Percentiles rank a stretch among this genome's conserved stretches.
Conservation (phyloP, 257 asterid genomes). For the Rauvolfia tetraphylla region DNA sequence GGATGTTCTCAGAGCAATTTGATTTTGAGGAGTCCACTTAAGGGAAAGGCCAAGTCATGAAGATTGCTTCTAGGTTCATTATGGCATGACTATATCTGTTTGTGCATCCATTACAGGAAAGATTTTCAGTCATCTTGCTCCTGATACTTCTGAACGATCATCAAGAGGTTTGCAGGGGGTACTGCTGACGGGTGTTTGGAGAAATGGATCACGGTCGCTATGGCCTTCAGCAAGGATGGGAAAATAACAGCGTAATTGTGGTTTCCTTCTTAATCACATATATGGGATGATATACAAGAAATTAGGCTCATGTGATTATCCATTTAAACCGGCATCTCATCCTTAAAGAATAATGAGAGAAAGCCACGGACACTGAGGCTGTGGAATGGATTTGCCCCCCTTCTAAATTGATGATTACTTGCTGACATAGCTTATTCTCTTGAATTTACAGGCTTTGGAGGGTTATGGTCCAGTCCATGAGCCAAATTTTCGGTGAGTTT, state of each 20-base stretch:
- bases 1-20: slow-evolving; percentile 35
- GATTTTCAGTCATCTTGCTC: slow-evolving; percentile 57
- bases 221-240: slow-evolving; percentile 99
- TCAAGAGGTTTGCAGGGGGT: slow-evolving; percentile 57
- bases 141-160: slow-evolving; percentile 54
- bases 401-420: slow-evolving; percentile 77
- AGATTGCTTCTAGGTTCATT: slow-evolving; percentile 41
- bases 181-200: slow-evolving; percentile 39
- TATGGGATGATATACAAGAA: slow-evolving; percentile 89
- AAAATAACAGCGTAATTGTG: slow-evolving; percentile 99
- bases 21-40: slow-evolving; percentile 45
- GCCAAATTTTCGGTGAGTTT: slow-evolving; percentile 84
- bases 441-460: slow-evolving; percentile 99
- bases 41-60: slow-evolving; percentile 46
- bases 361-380: slow-evolving; percentile 98
- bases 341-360: slow-evolving; percentile 79
- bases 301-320: slow-evolving; percentile 84
- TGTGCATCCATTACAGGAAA: slow-evolving; percentile 84
- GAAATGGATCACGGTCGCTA: slow-evolving; percentile 97
- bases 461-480: slow-evolving; percentile 87
- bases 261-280: slow-evolving; percentile 98
- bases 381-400: slow-evolving; percentile 93
- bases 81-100: slow-evolving; percentile 51
- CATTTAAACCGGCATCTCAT: slow-evolving; percentile 75
- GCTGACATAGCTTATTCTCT: slow-evolving; percentile 99